phyloP scores from a whole-genome alignment of 2,329 filamentous ascomycete species.

The Aquanectria penicillioides region DNA sequence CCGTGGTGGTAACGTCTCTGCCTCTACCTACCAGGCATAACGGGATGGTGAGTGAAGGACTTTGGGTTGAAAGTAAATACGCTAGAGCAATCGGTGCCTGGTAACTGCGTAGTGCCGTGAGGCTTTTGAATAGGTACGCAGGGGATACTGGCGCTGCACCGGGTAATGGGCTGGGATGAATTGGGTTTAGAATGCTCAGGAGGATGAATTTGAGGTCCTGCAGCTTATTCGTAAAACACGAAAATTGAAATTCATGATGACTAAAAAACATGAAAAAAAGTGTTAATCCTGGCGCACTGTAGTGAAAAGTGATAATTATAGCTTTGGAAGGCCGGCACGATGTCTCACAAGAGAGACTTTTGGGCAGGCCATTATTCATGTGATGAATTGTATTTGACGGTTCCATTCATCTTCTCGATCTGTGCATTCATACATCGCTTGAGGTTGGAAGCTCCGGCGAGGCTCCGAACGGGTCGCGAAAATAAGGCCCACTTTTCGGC shows the following conservation, averaged over 20 bases:
- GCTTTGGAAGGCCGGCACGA: no score
- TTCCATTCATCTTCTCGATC: no score
- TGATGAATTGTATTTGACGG: no score
- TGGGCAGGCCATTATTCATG: no score
- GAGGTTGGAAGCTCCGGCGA: background rate
- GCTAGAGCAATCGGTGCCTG: conserved; percentile 28
- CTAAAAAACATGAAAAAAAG: no score
- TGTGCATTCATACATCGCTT: no score
- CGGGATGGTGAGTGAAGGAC: conserved; percentile 24
- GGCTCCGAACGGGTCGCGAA: conserved; percentile 1
- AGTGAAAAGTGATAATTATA: no score
- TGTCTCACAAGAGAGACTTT: no score
- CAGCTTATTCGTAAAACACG: conserved; percentile 25
- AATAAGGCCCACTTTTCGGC: conserved; percentile 33
- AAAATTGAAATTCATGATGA: conserved; percentile 12
- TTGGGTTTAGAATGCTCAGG: conserved; percentile 40
- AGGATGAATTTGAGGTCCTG: conserved; percentile 32
- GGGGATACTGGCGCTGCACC: conserved; percentile 36
- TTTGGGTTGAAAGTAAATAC: conserved; percentile 32
- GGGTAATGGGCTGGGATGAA: conserved; percentile 37
- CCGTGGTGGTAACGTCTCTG: conserved; percentile 95
- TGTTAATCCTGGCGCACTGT: no score
- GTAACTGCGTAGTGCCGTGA: conserved; percentile 34
- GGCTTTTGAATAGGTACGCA: conserved; percentile 38
- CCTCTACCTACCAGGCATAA: conserved; percentile 98